These are phyloP conservation scores for Serpula lacrymans DNA, from an alignment of 768 basidiomycete genomes.

Conservation along the genomic window DNA sequence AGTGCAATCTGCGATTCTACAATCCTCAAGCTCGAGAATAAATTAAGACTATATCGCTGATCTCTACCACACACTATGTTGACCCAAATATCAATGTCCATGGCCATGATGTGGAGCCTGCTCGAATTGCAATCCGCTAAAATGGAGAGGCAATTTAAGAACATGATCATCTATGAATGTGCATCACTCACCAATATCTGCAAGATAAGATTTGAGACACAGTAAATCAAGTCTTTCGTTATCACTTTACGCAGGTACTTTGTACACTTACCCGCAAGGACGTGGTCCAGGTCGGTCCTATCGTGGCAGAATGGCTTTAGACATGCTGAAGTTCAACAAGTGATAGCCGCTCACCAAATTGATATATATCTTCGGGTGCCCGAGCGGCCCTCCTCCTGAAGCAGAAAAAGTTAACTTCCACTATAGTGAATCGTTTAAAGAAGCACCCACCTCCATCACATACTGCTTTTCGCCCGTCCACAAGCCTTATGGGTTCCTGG, in stretches of 20 bases:
- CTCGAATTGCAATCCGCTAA: constrained; percentile 86
- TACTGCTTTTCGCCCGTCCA: constrained; percentile 78
- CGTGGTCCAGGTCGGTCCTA: constrained; percentile 88
- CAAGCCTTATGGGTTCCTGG: constrained; percentile 80
- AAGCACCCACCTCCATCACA: constrained; percentile 89
- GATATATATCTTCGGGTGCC: constrained; percentile 96
- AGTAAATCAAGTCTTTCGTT: constrained; percentile 5
- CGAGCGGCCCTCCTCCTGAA: constrained; percentile 88
- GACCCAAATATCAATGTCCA: constrained; percentile 26
- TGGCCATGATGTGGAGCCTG: constrained; percentile 75
- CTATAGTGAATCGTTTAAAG: background rate
- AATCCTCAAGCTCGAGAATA: too few species aligned
- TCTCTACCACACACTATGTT: constrained; percentile 1
- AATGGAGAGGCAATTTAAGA: constrained; percentile 2
- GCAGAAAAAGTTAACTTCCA: constrained; percentile 3
- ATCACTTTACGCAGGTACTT: background rate
- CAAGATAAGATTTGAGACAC: constrained; percentile 8
- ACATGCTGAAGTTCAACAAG: background rate
- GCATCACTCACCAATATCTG: constrained; percentile 46
- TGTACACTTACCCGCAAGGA: constrained; percentile 76
- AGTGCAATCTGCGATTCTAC: too few species aligned
- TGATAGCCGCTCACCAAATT: constrained; percentile 66
- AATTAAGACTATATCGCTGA: constrained; percentile 6
- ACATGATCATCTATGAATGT: constrained; percentile 2
- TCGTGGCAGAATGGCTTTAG: constrained; percentile 9